These are phyloP conservation scores for Boletus reticulatus DNA, from an alignment of 768 basidiomycete genomes.

Conservation along the genomic window DNA sequence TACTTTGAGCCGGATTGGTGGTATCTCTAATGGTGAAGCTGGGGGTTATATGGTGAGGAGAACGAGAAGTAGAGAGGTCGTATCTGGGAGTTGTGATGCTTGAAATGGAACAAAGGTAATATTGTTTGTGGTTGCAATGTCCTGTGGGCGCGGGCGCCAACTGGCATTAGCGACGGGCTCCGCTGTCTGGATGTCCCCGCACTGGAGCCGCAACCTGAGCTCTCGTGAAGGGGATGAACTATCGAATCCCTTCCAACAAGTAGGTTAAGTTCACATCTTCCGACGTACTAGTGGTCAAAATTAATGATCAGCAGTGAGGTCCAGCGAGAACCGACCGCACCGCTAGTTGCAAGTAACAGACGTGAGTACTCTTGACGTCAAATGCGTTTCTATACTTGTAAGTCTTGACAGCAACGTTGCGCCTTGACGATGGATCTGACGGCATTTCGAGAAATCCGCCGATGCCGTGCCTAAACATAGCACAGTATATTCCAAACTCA, in stretches of 20 bases:
- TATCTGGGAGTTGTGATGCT: background rate
- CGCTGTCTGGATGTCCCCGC: background rate
- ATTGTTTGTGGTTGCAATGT: constrained; percentile 16
- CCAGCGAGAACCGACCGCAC: too few relatives aligned
- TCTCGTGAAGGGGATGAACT: background rate
- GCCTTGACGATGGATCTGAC: background rate
- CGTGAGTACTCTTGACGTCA: background rate
- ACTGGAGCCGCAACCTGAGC: constrained; percentile 2
- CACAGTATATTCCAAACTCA: background rate
- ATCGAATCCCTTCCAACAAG: background rate
- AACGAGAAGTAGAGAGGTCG: background rate
- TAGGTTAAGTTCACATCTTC: background rate
- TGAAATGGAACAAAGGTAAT: constrained; percentile 1
- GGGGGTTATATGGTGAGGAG: background rate
- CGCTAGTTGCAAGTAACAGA: too few relatives aligned
- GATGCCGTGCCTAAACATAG: background rate
- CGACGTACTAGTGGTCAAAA: background rate
- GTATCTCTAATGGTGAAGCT: background rate
- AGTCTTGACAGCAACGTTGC: background rate
- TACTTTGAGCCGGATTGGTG: background rate
- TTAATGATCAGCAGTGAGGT: background rate
- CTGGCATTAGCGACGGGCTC: background rate
- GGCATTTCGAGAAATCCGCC: background rate
- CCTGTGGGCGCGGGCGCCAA: constrained; percentile 18
- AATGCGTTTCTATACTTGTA: background rate